Conservation (phyloP, 1,284 basidiomycete species). For the Leucoagaricus sp. region DNA sequence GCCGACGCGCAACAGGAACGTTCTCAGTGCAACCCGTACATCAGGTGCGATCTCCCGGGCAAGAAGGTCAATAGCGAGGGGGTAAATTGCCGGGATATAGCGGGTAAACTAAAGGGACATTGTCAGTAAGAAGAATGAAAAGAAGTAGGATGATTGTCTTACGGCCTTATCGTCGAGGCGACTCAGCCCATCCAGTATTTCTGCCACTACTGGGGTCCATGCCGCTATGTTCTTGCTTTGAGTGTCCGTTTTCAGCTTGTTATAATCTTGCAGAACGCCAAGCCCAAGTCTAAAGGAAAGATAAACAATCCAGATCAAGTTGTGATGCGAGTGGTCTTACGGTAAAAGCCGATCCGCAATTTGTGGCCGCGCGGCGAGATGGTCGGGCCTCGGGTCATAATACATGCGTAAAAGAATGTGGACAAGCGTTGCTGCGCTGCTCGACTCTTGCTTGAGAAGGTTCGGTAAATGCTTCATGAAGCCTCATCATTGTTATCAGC, state of each 20-base stretch:
- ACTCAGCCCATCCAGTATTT: conserved; percentile 90
- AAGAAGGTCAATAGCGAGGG: conserved; percentile 80
- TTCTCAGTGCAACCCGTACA: conserved; percentile 75
- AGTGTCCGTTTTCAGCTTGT: conserved; percentile 86
- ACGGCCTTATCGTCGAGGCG: conserved; percentile 89
- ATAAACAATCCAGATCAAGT: conserved; percentile 8
- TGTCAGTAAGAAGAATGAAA: conserved; percentile 11
- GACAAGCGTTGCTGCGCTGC: conserved; percentile 93
- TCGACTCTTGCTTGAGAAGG: conserved; percentile 97
- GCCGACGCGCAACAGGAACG: conserved; percentile 79
- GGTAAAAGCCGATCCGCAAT: conserved; percentile 90
- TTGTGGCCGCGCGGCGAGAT: conserved; percentile 79
- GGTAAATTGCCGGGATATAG: conserved; percentile 87
- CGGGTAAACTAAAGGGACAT: conserved; percentile 65
- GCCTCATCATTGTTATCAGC: conserved; percentile 47
- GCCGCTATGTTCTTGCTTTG: conserved; percentile 96
- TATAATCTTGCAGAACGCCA: conserved; percentile 90
- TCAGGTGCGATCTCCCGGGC: conserved; percentile 80
- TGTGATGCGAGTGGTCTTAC: conserved; percentile 48
- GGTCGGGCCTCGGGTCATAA: conserved; percentile 84
- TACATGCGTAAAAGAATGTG: conserved; percentile 95
- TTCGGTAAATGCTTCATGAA: conserved; percentile 99
- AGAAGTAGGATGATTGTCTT: conserved; percentile 34
- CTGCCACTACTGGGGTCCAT: conserved; percentile 97
- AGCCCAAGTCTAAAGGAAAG: conserved; percentile 70